A percentile compares a stretch with the other conserved stretches of the same genome.
These are phyloP conservation scores for Diaporthe sp. DNA, from an alignment of 2,329 filamentous ascomycete genomes.

Conservation along the genomic window DNA sequence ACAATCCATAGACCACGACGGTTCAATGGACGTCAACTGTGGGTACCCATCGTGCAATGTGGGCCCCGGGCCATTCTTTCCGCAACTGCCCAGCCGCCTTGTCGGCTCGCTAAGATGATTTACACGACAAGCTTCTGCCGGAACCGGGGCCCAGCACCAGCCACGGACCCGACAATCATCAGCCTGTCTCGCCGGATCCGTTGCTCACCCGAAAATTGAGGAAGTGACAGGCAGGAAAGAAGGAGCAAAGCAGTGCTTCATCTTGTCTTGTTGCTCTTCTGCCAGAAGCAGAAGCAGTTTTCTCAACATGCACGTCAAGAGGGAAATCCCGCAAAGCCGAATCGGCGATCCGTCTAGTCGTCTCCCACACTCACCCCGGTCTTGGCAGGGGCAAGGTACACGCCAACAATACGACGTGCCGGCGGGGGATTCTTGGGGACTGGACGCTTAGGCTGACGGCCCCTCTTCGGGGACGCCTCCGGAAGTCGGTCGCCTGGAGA, in stretches of 20 bases:
- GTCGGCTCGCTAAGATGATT: conserved; percentile 26
- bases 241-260: neutral
- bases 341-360: conserved; percentile 15
- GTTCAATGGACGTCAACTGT: neutral
- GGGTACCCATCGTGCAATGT: conserved; percentile 3
- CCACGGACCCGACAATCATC: neutral
- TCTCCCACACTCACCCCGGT: neutral
- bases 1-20: neutral
- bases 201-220: neutral
- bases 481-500: conserved; percentile 16
- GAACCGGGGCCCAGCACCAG: neutral
- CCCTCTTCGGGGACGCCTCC: neutral
- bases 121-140: conserved; percentile 30
- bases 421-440: neutral
- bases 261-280: neutral
- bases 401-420: conserved; percentile 20
- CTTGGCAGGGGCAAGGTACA: conserved; percentile 11
- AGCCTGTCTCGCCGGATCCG: conserved; percentile 4
- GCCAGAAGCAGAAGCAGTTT: conserved; percentile 1
- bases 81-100: conserved; percentile 18
- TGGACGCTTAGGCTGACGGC: neutral
- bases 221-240: neutral
- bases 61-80: conserved; percentile 18
- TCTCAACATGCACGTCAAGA: neutral
- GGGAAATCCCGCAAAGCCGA: neutral